phyloP scores from a whole-genome alignment of 2,329 filamentous ascomycete species.

The Colletotrichum tanaceti region DNA sequence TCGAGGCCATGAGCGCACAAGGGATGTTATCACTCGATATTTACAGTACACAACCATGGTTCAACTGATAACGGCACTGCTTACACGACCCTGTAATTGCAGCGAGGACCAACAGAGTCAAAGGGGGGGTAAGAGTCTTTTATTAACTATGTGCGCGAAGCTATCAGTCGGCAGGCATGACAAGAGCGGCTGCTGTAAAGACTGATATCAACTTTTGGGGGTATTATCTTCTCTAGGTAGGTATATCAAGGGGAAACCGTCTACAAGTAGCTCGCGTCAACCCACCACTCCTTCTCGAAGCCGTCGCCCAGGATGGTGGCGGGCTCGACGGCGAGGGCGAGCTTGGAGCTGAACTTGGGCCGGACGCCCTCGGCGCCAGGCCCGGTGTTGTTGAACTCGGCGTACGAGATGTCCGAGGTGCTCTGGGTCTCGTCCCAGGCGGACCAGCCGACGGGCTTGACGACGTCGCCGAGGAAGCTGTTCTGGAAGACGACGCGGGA shows the following conservation, averaged over 20 bases:
- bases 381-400: constrained; percentile 65
- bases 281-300: constrained; percentile 39
- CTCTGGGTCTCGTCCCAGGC: constrained; percentile 54
- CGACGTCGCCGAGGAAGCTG: constrained; percentile 58
- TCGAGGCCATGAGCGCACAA: too few relatives aligned
- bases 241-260: background rate
- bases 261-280: constrained; percentile 29
- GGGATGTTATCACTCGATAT: too few relatives aligned
- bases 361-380: constrained; percentile 51
- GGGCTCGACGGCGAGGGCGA: constrained; percentile 14
- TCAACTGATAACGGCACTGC: too few relatives aligned
- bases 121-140: too few relatives aligned
- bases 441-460: constrained; percentile 64
- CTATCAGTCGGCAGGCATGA: too few relatives aligned
- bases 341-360: constrained; percentile 28
- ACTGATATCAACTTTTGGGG: background rate
- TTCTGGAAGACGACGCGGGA: constrained; percentile 63
- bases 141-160: too few relatives aligned
- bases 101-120: too few relatives aligned
- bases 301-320: constrained; percentile 21
- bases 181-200: too few relatives aligned
- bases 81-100: too few relatives aligned
- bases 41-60: too few relatives aligned
- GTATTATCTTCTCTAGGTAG: background rate
- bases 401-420: constrained; percentile 61